phyloP scores from a whole-genome alignment of 495 filamentous ascomycete species.

The Chaetomium tenue region DNA sequence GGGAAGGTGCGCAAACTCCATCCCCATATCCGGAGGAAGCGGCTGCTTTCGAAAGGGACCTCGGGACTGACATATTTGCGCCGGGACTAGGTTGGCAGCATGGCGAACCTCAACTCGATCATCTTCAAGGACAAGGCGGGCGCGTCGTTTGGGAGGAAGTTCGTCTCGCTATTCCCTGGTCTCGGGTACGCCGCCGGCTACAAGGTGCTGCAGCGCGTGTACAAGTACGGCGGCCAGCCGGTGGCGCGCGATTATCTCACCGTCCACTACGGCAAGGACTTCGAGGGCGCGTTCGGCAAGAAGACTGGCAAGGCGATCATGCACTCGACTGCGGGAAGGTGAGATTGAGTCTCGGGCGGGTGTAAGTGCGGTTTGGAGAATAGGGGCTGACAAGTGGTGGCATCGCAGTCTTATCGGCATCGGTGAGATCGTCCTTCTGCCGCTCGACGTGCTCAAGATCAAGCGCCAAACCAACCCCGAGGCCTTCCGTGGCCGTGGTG shows the following conservation, averaged over 20 bases:
- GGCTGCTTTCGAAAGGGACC: constrained; percentile 22
- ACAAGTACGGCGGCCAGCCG: constrained; percentile 98
- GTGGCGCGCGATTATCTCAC: constrained; percentile 89
- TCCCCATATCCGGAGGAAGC: background rate
- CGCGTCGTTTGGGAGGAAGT: constrained; percentile 68
- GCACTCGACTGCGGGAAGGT: constrained; percentile 95
- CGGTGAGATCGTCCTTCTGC: constrained; percentile 92
- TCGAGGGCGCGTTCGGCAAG: constrained; percentile 88
- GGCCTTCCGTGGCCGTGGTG: constrained; percentile 89
- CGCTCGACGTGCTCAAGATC: constrained; percentile 97
- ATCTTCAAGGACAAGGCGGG: constrained; percentile 89
- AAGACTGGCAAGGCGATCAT: constrained; percentile 97
- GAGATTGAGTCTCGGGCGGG: background rate
- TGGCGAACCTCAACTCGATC: constrained; percentile 71
- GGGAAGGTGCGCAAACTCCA: constrained; percentile 52
- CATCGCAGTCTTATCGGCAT: constrained; percentile 74
- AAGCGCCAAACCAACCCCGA: constrained; percentile 99
- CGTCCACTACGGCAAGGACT: constrained; percentile 73
- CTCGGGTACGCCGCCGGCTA: constrained; percentile 97
- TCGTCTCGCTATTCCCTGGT: constrained; percentile 94
- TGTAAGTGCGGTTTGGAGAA: background rate
- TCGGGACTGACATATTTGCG: background rate
- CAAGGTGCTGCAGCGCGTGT: constrained; percentile 95
- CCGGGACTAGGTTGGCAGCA: constrained; percentile 55
- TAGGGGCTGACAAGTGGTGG: constrained; percentile 3